phyloP scores from a whole-genome alignment of 331 rosid genomes.

The Acacia pycnantha region DNA sequence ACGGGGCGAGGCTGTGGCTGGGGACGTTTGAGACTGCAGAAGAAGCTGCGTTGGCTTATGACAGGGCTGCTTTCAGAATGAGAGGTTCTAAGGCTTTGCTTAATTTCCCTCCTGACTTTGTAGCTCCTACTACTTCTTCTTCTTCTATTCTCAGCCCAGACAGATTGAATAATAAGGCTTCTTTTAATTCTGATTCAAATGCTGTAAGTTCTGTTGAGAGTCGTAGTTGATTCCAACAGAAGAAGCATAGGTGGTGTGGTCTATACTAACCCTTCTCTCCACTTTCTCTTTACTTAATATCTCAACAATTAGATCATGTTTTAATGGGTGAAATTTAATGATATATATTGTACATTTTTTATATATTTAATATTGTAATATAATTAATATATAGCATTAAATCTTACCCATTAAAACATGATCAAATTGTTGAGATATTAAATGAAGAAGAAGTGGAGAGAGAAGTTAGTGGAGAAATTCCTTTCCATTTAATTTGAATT shows the following conservation, averaged over 20 bases:
- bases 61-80: conserved; percentile 60
- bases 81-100: conserved; percentile 63
- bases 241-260: not conserved
- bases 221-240: not conserved
- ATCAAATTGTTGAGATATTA: too few relatives aligned
- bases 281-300: too few relatives aligned
- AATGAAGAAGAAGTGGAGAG: too few relatives aligned
- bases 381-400: too few relatives aligned
- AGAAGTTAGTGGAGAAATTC: too few relatives aligned
- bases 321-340: too few relatives aligned
- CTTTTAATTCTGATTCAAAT: conserved; percentile 29
- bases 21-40: conserved; percentile 67
- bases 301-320: too few relatives aligned
- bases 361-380: too few relatives aligned
- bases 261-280: too few relatives aligned
- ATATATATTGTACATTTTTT: too few relatives aligned
- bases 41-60: conserved; percentile 73
- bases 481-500: not conserved
- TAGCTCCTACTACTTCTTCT: conserved; percentile 29
- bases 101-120: conserved; percentile 49
- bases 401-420: too few relatives aligned
- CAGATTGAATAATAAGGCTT: not conserved
- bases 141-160: not conserved
- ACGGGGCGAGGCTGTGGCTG: conserved; percentile 58
- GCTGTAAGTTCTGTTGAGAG: not conserved